Base-by-base conservation (phyloP, 495 filamentous ascomycete species). In the Penicillium flavigenum region DNA sequence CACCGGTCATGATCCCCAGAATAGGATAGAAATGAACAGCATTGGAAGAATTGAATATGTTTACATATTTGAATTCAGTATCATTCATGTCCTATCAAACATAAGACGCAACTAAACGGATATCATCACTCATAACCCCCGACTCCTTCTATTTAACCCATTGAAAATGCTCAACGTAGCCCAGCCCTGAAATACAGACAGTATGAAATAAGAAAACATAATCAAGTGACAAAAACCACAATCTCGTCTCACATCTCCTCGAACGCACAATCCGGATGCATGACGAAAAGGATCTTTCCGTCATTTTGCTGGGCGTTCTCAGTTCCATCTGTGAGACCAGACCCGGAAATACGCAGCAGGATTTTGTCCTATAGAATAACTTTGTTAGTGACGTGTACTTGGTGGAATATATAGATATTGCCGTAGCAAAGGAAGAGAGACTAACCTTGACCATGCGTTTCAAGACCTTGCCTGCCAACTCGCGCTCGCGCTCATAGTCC, bases 361-460 rank as follows among this genome's bases (percentile, higher is more conserved):
- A 96, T 89, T 58, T 94, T 91, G 65, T 96, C 92, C 91, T 95
- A 62, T 52, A 39, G 14, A 20, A 41, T 19, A 7, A 48, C 24
- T 44, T n/a, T 27, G n/a, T 65, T 60, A 70, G 56, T 56, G 14
- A 39, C 5, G 9, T 22, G 16, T 19, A 5, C 17, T 17, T 17
- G 4, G 20, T 43, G 10, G 20, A 29, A 24, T 26, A 26, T 47
- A 32, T 31, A 48, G 32, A 42, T 24, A 29, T 42, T 39, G 20
- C 46, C 6, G 51, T 41, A 24, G 32, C 14, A 44, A 49, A 34
- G 27, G 1, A 20, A 36, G 44, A 36, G 45, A 24, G 24, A 82
- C 83, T 64, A 76, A 95, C 92, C 90, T 93, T 97, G 61, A 96
- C 88, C 88, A 97, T 95, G 69, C 91, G 86, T 84, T 88, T 96